phyloP scores from a whole-genome alignment of 768 basidiomycete genomes.

The Lactarius evosmus region DNA sequence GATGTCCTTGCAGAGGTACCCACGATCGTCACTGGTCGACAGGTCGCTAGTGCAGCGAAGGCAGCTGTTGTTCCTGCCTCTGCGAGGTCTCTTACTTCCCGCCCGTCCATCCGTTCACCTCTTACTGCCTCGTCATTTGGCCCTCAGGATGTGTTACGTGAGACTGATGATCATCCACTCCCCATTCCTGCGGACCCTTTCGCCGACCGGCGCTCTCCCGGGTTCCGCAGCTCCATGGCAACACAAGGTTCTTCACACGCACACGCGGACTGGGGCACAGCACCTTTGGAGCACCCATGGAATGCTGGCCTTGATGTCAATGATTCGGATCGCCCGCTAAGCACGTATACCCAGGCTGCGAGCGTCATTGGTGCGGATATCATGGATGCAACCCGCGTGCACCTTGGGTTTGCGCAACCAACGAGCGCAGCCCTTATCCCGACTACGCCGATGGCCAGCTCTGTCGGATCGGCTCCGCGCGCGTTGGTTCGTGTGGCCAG shows the following conservation, averaged over 20 bases:
- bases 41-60: conserved; percentile 73
- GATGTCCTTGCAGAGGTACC: conserved; percentile 80
- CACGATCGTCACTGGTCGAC: conserved; percentile 73
- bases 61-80: conserved; percentile 61
- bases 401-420: conserved; percentile 48
- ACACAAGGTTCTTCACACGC: conserved; percentile 28
- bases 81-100: conserved; percentile 42
- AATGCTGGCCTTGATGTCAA: conserved; percentile 33
- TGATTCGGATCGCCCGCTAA: conserved; percentile 50
- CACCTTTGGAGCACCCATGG: conserved; percentile 14
- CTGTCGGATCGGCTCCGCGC: conserved; percentile 36
- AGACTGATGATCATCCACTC: conserved; percentile 39
- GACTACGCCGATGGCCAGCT: conserved; percentile 20
- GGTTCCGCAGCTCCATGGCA: conserved; percentile 33
- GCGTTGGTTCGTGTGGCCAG: conserved; percentile 58
- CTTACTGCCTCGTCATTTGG: conserved; percentile 70
- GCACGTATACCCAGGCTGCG: conserved; percentile 55
- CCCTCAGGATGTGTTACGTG: conserved; percentile 58
- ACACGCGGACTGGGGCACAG: conserved; percentile 30
- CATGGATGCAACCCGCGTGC: conserved; percentile 64
- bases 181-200: conserved; percentile 51
- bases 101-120: conserved; percentile 56
- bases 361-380: conserved; percentile 48
- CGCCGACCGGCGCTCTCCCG: conserved; percentile 51
- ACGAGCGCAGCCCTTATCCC: conserved; percentile 31